phyloP scores from a whole-genome alignment of 2,329 filamentous ascomycete genomes.

The Didymella arachidicola region DNA sequence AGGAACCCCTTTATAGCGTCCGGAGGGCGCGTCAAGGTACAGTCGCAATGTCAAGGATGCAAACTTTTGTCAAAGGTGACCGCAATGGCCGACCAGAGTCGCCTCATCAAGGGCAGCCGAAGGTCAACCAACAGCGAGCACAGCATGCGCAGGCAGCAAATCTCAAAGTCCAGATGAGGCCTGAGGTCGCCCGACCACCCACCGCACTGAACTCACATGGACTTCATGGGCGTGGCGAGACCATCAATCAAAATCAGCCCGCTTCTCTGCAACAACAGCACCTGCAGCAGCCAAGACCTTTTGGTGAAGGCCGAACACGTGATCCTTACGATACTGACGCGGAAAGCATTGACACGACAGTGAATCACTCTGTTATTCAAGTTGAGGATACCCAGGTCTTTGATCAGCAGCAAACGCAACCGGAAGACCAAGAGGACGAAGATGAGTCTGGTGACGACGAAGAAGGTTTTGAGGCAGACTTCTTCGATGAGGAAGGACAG shows the following conservation, averaged over 20 bases:
- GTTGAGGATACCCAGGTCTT: conserved; percentile 28
- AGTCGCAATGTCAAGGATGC: conserved; percentile 21
- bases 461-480: conserved; percentile 15
- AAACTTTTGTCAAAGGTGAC: conserved; percentile 27
- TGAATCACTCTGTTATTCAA: conserved; percentile 32
- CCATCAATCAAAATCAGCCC: conserved; percentile 23
- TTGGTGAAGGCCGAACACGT: conserved; percentile 27
- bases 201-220: conserved; percentile 11
- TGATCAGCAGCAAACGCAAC: conserved; percentile 14
- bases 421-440: conserved; percentile 15
- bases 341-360: conserved; percentile 48
- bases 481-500: neutral
- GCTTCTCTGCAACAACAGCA: conserved; percentile 27
- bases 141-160: conserved; percentile 28
- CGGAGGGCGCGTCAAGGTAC: neutral
- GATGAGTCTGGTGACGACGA: conserved; percentile 23
- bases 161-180: conserved; percentile 29
- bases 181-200: conserved; percentile 22
- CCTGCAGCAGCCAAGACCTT: conserved; percentile 20
- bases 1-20: neutral
- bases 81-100: conserved; percentile 17
- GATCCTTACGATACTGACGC: conserved; percentile 50
- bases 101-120: conserved; percentile 5
- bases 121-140: conserved; percentile 24
- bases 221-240: conserved; percentile 17